These are phyloP conservation scores for Dactylonectria estremocensis DNA, from an alignment of 2,329 filamentous ascomycete species.

Conservation along the genomic window DNA sequence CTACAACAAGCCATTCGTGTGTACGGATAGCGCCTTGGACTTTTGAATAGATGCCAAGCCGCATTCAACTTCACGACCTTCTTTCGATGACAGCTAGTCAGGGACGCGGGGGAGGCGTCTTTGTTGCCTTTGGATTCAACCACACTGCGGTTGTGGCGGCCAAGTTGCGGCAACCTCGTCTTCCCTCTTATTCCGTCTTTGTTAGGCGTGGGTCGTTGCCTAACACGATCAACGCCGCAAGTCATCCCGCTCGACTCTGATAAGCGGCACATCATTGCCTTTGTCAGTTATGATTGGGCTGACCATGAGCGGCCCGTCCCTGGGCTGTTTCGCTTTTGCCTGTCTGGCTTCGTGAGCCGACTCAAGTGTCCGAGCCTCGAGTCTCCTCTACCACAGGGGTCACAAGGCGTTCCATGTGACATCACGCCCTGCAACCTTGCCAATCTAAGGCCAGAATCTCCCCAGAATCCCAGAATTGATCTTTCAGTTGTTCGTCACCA, in stretches of 20 bases:
- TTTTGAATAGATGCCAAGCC: constrained; percentile 9
- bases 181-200: constrained; percentile 21
- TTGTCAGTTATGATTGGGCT: constrained; percentile 27
- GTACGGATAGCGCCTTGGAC: background rate
- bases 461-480: constrained; percentile 21
- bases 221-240: constrained; percentile 12
- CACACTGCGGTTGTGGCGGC: constrained; percentile 21
- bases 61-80: constrained; percentile 15
- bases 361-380: background rate
- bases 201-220: constrained; percentile 2
- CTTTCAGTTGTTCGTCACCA: constrained; percentile 18
- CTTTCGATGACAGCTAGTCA: background rate
- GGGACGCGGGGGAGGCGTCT: constrained; percentile 23
- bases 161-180: constrained; percentile 22
- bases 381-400: background rate
- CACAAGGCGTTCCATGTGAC: constrained; percentile 14
- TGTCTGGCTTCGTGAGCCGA: constrained; percentile 23
- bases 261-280: constrained; percentile 16
- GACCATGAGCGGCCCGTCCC: constrained; percentile 47
- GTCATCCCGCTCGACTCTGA: constrained; percentile 11
- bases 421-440: constrained; percentile 8
- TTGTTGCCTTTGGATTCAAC: constrained; percentile 10
- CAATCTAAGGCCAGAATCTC: constrained; percentile 36
- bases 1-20: constrained; percentile 33
- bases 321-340: constrained; percentile 36